These are phyloP conservation scores for Dissoconium aciculare DNA, from an alignment of 2,329 filamentous ascomycete species.

Conservation along the genomic window DNA sequence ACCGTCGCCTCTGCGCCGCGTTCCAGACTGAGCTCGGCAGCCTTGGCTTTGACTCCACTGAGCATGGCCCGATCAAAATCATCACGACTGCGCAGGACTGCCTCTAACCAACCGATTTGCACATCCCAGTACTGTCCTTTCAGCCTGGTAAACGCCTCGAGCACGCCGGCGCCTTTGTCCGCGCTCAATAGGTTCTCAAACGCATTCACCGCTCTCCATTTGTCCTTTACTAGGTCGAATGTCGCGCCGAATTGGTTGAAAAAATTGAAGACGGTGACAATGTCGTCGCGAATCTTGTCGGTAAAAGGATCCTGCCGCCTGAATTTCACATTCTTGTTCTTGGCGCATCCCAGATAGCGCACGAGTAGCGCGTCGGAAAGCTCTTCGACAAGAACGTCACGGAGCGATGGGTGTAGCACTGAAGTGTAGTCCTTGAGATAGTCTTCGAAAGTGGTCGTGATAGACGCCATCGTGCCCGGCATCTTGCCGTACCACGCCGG, in stretches of 20 bases:
- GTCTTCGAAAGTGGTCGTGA: slow-evolving; percentile 88
- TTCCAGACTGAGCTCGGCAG: slow-evolving; percentile 70
- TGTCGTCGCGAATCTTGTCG: slow-evolving; percentile 86
- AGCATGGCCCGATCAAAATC: slow-evolving; percentile 89
- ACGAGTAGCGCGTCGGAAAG: slow-evolving; percentile 82
- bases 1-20: slow-evolving; percentile 69
- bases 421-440: slow-evolving; percentile 73
- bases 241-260: slow-evolving; percentile 56
- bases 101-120: slow-evolving; percentile 90
- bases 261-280: slow-evolving; percentile 78
- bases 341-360: slow-evolving; percentile 67
- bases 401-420: slow-evolving; percentile 71
- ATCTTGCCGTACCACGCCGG: slow-evolving; percentile 73
- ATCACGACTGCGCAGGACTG: slow-evolving; percentile 69
- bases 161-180: slow-evolving; percentile 55
- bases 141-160: slow-evolving; percentile 67
- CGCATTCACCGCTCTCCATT: slow-evolving; percentile 80
- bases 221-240: slow-evolving; percentile 64
- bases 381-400: slow-evolving; percentile 86
- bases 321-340: slow-evolving; percentile 84
- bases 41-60: slow-evolving; percentile 71
- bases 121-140: slow-evolving; percentile 86
- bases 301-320: slow-evolving; percentile 72
- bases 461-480: slow-evolving; percentile 61
- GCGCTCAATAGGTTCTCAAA: slow-evolving; percentile 65